Base-by-base conservation (phyloP, 2,329 filamentous ascomycete species). In the Alternaria viburni region DNA sequence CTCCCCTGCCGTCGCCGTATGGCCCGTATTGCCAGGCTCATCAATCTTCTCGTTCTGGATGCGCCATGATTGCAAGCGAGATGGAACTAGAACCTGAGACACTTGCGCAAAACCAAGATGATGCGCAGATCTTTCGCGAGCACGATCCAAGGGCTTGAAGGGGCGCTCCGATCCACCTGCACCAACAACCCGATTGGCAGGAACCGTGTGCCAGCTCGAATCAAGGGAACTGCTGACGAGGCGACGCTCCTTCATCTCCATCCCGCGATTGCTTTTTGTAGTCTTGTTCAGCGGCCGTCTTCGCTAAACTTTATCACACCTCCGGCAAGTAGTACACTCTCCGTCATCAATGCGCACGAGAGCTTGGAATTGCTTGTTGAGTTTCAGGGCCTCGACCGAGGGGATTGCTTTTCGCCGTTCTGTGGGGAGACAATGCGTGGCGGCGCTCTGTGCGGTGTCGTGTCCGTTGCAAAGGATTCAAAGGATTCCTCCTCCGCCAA, bases 71-170 rank as follows among this genome's bases (percentile, higher is more conserved):
- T 36, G 61, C 45, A 63, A 63, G 50, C 43, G 56, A 57, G 54
- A 57, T 61, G 58, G 70, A 69, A 56, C 47, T 49, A 45, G 15
- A 54, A 61, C 45, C 26, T 68, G 68, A 68, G 68, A 69, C 68
- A 61, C 56, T 50, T 63, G 56, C 57, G 47, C 61, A 36, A 51
- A 54, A 60, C 61, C 59, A 58, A 65, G 52, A 66, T 61, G 58
- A 55, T 67, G 58, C 54, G 65, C 59, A 61, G 65, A 69, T 70
- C 66, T 45, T 57, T 64, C 49, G 30, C 32, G 36, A 59, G 30
- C 54, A 57, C 50, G 59, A 61, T 57, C 62, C 59, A 54, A 54
- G 60, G 55, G 58, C 62, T 62, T 55, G 54, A 61, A 51, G 52
- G 50, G 59, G 58, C 59, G 59, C 59, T 26, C 51, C 30, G 62